Conservation (phyloP, 2,329 filamentous ascomycete genomes). For the Colletotrichum magnum region DNA sequence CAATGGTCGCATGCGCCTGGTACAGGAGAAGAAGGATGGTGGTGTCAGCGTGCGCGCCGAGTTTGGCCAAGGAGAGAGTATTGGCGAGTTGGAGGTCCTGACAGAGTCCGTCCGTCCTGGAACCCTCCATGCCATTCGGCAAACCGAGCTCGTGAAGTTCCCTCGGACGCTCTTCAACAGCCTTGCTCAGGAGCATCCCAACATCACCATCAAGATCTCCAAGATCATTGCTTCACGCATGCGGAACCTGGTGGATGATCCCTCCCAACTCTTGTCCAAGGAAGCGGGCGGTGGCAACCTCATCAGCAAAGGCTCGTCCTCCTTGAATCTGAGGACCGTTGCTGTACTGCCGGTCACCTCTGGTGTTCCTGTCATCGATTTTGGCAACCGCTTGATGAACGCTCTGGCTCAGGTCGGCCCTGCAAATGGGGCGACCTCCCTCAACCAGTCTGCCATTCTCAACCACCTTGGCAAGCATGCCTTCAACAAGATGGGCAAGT, state of each 20-base stretch:
- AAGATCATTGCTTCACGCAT: constrained; percentile 98
- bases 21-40: constrained; percentile 85
- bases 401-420: constrained; percentile 92
- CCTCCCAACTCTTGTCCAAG: constrained; percentile 75
- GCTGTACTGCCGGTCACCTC: constrained; percentile 91
- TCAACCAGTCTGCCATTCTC: constrained; percentile 94
- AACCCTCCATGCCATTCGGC: constrained; percentile 94
- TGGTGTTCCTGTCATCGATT: constrained; percentile 94
- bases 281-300: constrained; percentile 72
- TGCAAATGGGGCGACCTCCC: constrained; percentile 88
- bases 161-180: constrained; percentile 98
- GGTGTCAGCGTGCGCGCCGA: constrained; percentile 90
- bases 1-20: constrained; percentile 89
- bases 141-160: constrained; percentile 96
- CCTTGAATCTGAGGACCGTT: constrained; percentile 92
- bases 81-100: constrained; percentile 96
- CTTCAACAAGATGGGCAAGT: constrained; percentile 96
- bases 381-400: constrained; percentile 88
- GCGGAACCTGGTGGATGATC: constrained; percentile 88
- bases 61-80: constrained; percentile 96
- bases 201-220: constrained; percentile 98
- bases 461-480: constrained; percentile 96
- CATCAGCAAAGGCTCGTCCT: constrained; percentile 82
- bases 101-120: constrained; percentile 93
- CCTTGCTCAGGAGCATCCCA: constrained; percentile 94